Percentiles rank a stretch among this genome's conserved stretches.
phyloP scores from a whole-genome alignment of 176 grass and related monocot genomes.

The Musa acuminata region DNA sequence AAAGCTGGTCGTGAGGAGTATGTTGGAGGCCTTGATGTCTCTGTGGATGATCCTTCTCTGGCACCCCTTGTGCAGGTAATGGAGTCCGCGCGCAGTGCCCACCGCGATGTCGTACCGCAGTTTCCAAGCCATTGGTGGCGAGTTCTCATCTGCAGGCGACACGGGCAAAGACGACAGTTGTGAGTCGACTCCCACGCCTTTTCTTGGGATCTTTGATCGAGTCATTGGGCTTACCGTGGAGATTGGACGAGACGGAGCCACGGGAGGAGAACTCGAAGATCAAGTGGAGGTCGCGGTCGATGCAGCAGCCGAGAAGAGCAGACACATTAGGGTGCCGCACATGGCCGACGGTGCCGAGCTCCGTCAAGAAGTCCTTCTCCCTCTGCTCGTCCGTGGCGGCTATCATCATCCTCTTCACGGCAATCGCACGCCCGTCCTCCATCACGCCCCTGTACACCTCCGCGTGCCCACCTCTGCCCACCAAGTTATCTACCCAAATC shows the following conservation, averaged over 20 bases:
- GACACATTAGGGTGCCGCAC: conserved; percentile 15
- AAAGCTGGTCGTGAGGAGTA: conserved; percentile 16
- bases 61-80: conserved; percentile 17
- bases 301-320: conserved; percentile 9
- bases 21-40: conserved; percentile 17
- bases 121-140: conserved; percentile 7
- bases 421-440: conserved; percentile 4
- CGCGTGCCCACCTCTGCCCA: conserved; percentile 12
- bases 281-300: conserved; percentile 3
- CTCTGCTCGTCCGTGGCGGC: conserved; percentile 1
- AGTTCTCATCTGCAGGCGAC: conserved; percentile 5
- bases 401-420: conserved; percentile 13
- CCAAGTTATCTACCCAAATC: conserved; percentile 12
- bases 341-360: conserved; percentile 11
- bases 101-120: conserved; percentile 5
- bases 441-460: conserved; percentile 17
- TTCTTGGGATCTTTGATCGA: not conserved
- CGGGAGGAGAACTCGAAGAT: conserved; percentile 17
- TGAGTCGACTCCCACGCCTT: not conserved
- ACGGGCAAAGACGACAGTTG: not conserved
- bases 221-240: not conserved
- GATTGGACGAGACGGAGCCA: conserved; percentile 13
- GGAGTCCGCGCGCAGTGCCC: conserved; percentile 2
- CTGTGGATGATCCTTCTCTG: conserved; percentile 24
- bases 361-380: conserved; percentile 15